These are phyloP conservation scores for Marvania coccoides DNA, from an alignment of 139 green algal genomes.

Conservation along the genomic window DNA sequence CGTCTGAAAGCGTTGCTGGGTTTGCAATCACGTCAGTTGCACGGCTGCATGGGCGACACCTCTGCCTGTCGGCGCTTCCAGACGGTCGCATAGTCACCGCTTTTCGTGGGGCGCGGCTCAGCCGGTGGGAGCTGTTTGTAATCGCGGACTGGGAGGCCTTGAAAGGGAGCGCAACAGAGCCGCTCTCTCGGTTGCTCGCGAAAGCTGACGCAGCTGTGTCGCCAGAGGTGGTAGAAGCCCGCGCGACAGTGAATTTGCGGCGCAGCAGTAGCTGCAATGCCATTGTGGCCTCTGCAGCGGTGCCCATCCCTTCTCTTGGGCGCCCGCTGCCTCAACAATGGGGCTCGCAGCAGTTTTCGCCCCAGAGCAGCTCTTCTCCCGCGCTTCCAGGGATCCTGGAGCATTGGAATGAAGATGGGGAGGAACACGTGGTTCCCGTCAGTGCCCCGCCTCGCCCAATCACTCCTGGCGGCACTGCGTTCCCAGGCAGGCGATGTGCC, in stretches of 20 bases:
- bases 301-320: neutral
- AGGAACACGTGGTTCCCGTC: too few relatives aligned
- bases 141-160: neutral
- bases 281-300: neutral
- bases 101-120: neutral
- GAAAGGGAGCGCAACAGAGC: neutral
- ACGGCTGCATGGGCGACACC: constrained; percentile 1
- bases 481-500: neutral
- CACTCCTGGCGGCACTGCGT: neutral
- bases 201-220: neutral
- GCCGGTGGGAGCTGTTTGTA: constrained; percentile 13
- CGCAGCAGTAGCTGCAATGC: neutral
- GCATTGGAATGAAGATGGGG: too few relatives aligned
- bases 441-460: too few relatives aligned
- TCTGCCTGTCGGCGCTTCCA: constrained; percentile 11
- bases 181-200: neutral
- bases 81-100: constrained; percentile 4
- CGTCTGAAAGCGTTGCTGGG: neutral
- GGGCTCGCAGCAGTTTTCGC: too few relatives aligned
- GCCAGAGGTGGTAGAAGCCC: too few relatives aligned
- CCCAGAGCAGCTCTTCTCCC: neutral
- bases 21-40: constrained; percentile 3
- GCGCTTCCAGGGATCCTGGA: neutral
- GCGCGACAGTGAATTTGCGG: neutral
- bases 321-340: neutral